Evolutionary conservation across 257 asterid species (phyloP).

Genomic region (Fraxinus pennsylvanica): DNA sequence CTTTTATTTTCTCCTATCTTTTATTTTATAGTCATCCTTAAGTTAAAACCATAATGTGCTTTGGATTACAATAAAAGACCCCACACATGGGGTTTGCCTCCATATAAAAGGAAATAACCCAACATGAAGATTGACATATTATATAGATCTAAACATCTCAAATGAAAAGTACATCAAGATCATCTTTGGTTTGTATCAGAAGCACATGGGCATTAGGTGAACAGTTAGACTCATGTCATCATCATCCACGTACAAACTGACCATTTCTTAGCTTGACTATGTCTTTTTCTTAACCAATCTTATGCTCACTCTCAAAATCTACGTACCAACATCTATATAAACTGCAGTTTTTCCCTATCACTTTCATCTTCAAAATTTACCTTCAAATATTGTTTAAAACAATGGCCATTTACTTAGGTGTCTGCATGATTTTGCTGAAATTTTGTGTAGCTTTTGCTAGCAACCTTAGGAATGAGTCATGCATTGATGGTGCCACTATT

Average conservation of each 20-base stretch:
- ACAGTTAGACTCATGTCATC: slow-evolving; percentile 17
- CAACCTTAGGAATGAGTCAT: slow-evolving; percentile 29
- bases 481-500: slow-evolving; percentile 47
- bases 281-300: slow-evolving; percentile 25
- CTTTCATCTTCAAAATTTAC: neutral
- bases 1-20: no score
- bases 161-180: no score
- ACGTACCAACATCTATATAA: slow-evolving; percentile 28
- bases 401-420: slow-evolving; percentile 38
- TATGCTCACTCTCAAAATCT: neutral
- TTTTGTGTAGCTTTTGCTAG: slow-evolving; percentile 32
- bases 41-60: no score
- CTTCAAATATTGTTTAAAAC: neutral
- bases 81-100: no score
- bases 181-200: neutral
- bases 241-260: slow-evolving; percentile 21
- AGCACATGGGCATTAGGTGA: slow-evolving; percentile 69
- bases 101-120: no score
- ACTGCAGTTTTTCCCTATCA: slow-evolving; percentile 1
- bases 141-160: no score
- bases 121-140: no score
- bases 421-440: slow-evolving; percentile 37
- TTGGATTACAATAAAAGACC: no score
- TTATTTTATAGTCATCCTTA: no score
- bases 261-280: slow-evolving; percentile 50